Conservation (phyloP, 805 yeast genomes). For the Saturnispora mendoncae region DNA sequence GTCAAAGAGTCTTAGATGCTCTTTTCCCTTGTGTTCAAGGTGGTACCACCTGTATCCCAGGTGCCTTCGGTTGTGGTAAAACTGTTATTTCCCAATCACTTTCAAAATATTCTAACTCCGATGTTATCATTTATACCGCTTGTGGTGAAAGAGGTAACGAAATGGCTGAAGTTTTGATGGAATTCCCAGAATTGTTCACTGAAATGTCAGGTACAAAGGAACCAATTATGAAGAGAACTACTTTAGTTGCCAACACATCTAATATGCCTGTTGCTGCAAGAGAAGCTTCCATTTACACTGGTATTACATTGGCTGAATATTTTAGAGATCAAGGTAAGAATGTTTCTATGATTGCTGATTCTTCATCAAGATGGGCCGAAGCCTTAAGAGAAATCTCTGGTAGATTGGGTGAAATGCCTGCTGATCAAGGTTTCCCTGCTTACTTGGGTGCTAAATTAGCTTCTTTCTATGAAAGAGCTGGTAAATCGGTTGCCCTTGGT, state of each 20-base stretch:
- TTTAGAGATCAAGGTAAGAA: constrained; percentile 99
- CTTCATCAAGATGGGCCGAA: constrained; percentile 99
- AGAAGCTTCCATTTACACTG: constrained; percentile 98
- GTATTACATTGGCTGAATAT: constrained; percentile 97
- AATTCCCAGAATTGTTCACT: constrained; percentile 94
- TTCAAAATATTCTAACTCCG: constrained; percentile 96
- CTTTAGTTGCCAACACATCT: constrained; percentile 96
- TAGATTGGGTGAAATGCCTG: constrained; percentile 99
- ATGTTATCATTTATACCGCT: constrained; percentile 91
- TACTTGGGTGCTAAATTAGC: constrained; percentile 98
- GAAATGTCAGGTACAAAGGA: constrained; percentile 89
- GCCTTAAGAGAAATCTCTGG: constrained; percentile 99
- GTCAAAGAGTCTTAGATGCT: constrained; percentile 97
- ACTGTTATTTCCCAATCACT: constrained; percentile 40
- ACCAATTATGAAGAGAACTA: constrained; percentile 99
- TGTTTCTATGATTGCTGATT: constrained; percentile 99
- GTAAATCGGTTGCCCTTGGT: constrained; percentile 90
- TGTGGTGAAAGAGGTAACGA: constrained; percentile 96
- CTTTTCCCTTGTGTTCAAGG: constrained; percentile 99
- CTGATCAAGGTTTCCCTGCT: constrained; percentile 99
- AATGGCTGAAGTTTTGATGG: constrained; percentile 99
- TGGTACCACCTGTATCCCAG: constrained; percentile 99
- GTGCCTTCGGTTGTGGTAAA: constrained; percentile 99
- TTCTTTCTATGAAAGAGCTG: constrained; percentile 99
- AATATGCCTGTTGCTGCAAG: constrained; percentile 99